phyloP scores from a whole-genome alignment of 805 yeast species.

The Saccharomycopsis olivae region DNA sequence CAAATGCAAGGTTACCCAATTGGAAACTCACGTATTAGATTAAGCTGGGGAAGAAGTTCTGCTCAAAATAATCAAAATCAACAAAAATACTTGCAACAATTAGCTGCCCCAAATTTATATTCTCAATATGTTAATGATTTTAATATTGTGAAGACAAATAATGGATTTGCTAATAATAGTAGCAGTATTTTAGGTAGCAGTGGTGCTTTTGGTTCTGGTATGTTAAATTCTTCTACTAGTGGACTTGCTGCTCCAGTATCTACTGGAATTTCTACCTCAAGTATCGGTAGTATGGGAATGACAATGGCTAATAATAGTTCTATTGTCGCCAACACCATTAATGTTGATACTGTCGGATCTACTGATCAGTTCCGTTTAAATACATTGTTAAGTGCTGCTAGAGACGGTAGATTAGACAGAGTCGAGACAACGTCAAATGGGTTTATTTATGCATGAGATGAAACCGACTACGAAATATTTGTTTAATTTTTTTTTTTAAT shows the following conservation, averaged over 20 bases:
- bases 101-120: conserved; percentile 10
- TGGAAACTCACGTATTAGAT: conserved; percentile 70
- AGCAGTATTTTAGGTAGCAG: not conserved
- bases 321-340: not conserved
- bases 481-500: too few relatives aligned
- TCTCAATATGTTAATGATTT: conserved; percentile 3
- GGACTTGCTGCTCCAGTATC: conserved; percentile 12
- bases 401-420: conserved; percentile 45
- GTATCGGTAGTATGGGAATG: not conserved
- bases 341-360: conserved; percentile 18
- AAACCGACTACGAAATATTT: too few relatives aligned
- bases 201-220: not conserved
- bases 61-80: conserved; percentile 20
- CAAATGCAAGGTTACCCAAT: conserved; percentile 88
- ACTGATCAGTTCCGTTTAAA: conserved; percentile 32
- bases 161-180: not conserved
- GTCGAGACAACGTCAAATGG: conserved; percentile 38
- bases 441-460: conserved; percentile 20
- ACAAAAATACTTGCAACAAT: conserved; percentile 18
- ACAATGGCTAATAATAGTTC: not conserved
- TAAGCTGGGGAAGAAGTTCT: conserved; percentile 77
- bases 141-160: not conserved
- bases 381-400: conserved; percentile 42
- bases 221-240: conserved; percentile 9
- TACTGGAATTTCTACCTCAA: not conserved